Evolutionary conservation across 768 basidiomycete genomes (phyloP).

Genomic region (Terana coerulea): DNA sequence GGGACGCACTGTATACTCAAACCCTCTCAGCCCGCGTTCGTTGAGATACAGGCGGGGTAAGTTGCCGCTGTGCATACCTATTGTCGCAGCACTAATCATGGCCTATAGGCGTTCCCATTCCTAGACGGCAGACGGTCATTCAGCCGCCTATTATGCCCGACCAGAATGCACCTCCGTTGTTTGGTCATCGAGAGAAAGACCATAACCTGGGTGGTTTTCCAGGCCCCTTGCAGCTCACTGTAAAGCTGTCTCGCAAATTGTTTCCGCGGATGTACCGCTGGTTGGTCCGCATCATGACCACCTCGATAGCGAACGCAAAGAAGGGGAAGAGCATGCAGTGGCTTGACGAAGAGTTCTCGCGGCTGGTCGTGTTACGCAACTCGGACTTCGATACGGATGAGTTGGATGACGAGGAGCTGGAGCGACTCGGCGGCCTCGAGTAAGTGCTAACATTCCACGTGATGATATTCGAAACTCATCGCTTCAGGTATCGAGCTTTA

Average conservation of each 20-base stretch:
- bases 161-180: neutral
- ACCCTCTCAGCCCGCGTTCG: neutral
- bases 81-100: neutral
- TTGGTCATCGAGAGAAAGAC: slow-evolving; percentile 29
- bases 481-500: slow-evolving; percentile 41
- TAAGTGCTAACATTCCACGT: slow-evolving; percentile 30
- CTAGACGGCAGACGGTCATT: slow-evolving; percentile 32
- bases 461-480: neutral
- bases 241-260: slow-evolving; percentile 33
- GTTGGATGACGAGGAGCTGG: slow-evolving; percentile 63
- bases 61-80: neutral
- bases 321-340: slow-evolving; percentile 27
- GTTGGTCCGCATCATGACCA: slow-evolving; percentile 31
- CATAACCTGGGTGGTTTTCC: slow-evolving; percentile 46
- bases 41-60: neutral
- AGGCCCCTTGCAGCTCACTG: slow-evolving; percentile 37
- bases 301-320: neutral
- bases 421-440: slow-evolving; percentile 74
- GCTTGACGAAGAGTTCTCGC: slow-evolving; percentile 31
- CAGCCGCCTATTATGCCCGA: slow-evolving; percentile 9
- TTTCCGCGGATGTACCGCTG: slow-evolving; percentile 42
- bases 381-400: slow-evolving; percentile 50
- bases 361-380: slow-evolving; percentile 54
- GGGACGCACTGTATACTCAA: neutral
- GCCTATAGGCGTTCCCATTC: slow-evolving; percentile 22